Evolutionary conservation across 225 moss, liverwort and hornwort species (phyloP).

Genomic region (Straminergon stramineum): DNA sequence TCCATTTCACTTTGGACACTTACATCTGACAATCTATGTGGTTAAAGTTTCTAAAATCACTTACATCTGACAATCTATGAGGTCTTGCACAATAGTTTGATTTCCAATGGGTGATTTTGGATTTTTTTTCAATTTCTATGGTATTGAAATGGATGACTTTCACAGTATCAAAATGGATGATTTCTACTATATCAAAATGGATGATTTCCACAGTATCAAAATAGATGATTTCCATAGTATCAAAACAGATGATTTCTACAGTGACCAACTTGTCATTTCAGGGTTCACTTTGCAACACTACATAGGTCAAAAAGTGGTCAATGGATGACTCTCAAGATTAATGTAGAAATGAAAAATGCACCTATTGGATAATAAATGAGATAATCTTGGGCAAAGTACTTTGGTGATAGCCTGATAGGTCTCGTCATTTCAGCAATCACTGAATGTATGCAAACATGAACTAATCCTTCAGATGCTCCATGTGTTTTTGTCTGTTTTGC

Average conservation of each 20-base stretch:
- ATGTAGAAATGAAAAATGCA: too few species aligned
- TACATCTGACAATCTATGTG: background rate
- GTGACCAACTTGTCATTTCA: background rate
- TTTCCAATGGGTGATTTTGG: background rate
- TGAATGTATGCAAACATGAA: too few species aligned
- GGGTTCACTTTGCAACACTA: rapidly evolving
- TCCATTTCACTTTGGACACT: background rate
- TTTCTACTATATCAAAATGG: rapidly evolving
- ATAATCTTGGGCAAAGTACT: too few species aligned
- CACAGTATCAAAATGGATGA: background rate
- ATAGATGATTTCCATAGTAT: background rate
- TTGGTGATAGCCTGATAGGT: too few species aligned
- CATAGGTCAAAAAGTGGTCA: background rate
- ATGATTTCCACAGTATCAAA: background rate
- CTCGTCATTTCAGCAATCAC: too few species aligned
- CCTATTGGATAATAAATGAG: too few species aligned
- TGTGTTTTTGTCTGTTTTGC: background rate
- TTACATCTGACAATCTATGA: background rate
- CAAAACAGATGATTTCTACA: too few species aligned
- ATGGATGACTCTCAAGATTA: too few species aligned
- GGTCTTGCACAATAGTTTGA: background rate
- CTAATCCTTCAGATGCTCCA: background rate
- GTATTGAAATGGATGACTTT: background rate
- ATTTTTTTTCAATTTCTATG: background rate
- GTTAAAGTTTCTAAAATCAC: background rate